These are phyloP conservation scores for Saccharomyces hybrid DNA, from an alignment of 1,139 yeast species.

Conservation along the genomic window DNA sequence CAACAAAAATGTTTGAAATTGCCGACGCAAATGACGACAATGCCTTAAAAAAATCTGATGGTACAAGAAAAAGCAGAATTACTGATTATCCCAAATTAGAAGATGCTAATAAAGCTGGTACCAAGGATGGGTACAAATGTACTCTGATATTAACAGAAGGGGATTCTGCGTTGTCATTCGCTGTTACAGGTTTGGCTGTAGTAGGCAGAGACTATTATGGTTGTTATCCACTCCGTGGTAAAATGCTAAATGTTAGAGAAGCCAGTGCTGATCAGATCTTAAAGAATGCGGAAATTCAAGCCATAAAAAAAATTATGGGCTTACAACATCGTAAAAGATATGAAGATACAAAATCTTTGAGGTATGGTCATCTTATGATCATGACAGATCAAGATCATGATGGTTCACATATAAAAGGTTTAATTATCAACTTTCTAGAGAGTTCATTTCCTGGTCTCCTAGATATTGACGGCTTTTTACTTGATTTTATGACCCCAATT, in stretches of 20 bases:
- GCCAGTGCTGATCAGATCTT: slow-evolving; percentile 91
- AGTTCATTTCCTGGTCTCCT: slow-evolving; percentile 91
- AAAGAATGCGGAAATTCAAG: slow-evolving; percentile 90
- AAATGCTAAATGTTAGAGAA: slow-evolving; percentile 89
- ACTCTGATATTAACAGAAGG: slow-evolving; percentile 95
- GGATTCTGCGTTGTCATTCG: slow-evolving; percentile 89
- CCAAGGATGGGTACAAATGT: slow-evolving; percentile 84
- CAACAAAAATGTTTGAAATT: slow-evolving; percentile 73
- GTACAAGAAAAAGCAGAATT: slow-evolving; percentile 73
- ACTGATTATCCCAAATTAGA: slow-evolving; percentile 86
- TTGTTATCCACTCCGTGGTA: slow-evolving; percentile 93
- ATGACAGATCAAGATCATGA: slow-evolving; percentile 99
- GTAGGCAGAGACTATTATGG: slow-evolving; percentile 96
- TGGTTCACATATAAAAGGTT: slow-evolving; percentile 97
- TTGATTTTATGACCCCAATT: slow-evolving; percentile 95
- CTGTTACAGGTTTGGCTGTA: slow-evolving; percentile 89
- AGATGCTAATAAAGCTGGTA: slow-evolving; percentile 97
- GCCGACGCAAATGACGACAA: slow-evolving; percentile 84
- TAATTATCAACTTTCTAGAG: slow-evolving; percentile 87
- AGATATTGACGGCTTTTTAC: slow-evolving; percentile 82
- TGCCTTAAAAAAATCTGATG: slow-evolving; percentile 84
- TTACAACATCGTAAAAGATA: slow-evolving; percentile 86
- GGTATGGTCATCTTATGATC: slow-evolving; percentile 97
- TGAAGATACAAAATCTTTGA: slow-evolving; percentile 60
- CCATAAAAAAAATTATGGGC: slow-evolving; percentile 92